Base-by-base conservation (phyloP, 2,329 filamentous ascomycete species). In the Ilyonectria mors-panacis region DNA sequence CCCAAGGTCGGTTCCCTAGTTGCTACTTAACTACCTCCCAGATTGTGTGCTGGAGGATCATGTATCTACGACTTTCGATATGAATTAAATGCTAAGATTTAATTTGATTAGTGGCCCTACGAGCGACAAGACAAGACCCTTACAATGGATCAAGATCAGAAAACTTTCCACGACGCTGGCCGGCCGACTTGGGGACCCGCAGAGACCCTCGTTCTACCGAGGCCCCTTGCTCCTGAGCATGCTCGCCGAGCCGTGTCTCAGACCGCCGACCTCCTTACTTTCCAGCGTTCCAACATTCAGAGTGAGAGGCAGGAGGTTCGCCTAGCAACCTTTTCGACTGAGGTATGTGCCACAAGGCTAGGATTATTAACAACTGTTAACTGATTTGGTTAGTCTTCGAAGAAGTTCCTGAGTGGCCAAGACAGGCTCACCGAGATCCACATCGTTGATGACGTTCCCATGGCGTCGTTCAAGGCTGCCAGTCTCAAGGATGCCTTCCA, bases 141-240 rank as follows among this genome's bases (percentile, higher is more conserved):
- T 64, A 81, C 91, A 63, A 86, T 94, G 85, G 86, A 86, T 73
- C 85, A 88, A 53, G 81, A 83, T 65, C 92, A 95, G 70, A 87
- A 87, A 75, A 86, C 84, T 28, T 96, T 92, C 79, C 93, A 94
- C 81, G 85, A 89, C 70, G 91, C 89, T 50, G 88, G 93, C 79
- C 94, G 94, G 74, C 93, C 94, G 30, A 90, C 88, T 56, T 98
- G 95, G 92, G 91, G 92, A 42, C 89, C 90, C 2, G 88, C 90
- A 70, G 93, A 94, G 69, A 90, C 90, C 3, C 82, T 97, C 45
- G 85, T 97, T 3, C 91, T 94, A 72, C 73, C 80, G 19, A 73
- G 78, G 53, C 71, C 73, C 3, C 59, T 77, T n/a, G 67, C 67
- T 1, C 84, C 86, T 7, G 85, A 84, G 77, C 86, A 71, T 21